Evolutionary conservation across 1,284 basidiomycete genomes (phyloP), one percentile per base, ranked within the genome.

Genomic region (Vanrija pseudolonga): DNA sequence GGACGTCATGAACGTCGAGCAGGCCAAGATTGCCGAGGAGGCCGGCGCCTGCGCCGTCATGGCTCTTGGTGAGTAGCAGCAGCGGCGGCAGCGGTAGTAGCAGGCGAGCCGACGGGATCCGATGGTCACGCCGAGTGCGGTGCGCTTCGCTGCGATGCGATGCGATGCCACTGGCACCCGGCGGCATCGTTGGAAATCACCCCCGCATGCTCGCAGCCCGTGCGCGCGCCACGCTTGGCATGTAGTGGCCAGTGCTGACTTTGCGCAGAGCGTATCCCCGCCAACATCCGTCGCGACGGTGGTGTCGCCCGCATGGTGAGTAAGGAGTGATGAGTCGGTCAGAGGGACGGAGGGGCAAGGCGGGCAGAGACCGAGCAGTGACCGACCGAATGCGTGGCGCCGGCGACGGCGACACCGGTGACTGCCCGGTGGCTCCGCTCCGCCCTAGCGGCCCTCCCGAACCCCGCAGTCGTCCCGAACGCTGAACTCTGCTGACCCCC

Each of bases 1-100:
- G 89, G 89, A 92, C 74, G 89, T 94, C 56, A 69, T 72, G 68
- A 66, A 70, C 56, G 68, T 67, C 50, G 74, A 76, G 60, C 73
- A 75, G 86, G 95, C 95, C 57, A 87, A 90, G 61, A 94, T 98
- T 66, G 95, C 95, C 55, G 95, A 98, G 73, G 93, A 96, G 72
- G 95, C 95, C 11, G 95, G 96, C 57, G 95, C 95, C 14, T 93
- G 90, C 73, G 95, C 95, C 60, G 95, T 98, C 62, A 98, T 98
- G 95, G 92, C 91, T 14, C 82, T 94, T 8, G 66, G 68, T 71
- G 45, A 51, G 67, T 57, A 19, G 9, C 26, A 11, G 26, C 26
- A 26, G 3, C 4, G 11, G 26, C 26, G 11, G 11, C 7, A 7
- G 26, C 26, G 6, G 6, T 2, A 26, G 26, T 11, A 26, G n/a